Conservation (phyloP, 192 early-diverging fungal species). For the Thamnidium elegans region DNA sequence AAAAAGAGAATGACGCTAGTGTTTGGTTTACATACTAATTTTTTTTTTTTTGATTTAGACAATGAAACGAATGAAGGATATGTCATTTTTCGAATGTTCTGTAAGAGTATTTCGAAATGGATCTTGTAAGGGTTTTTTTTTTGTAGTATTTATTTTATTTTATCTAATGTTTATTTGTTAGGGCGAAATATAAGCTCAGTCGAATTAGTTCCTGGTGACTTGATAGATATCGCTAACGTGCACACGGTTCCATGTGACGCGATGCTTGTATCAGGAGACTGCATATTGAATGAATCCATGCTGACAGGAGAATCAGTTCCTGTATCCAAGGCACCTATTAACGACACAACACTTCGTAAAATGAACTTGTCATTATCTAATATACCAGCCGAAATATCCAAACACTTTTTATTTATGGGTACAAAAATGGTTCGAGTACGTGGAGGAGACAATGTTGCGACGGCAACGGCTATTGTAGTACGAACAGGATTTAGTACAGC, state of each 20-base stretch:
- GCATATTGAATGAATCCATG: slow-evolving; percentile 98
- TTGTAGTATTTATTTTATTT: too few relatives aligned
- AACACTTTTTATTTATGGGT: slow-evolving; percentile 89
- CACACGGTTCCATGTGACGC: slow-evolving; percentile 87
- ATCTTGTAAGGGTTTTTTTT: slow-evolving; percentile 52
- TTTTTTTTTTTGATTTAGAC: slow-evolving; percentile 53
- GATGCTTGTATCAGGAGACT: slow-evolving; percentile 87
- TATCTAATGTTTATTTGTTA: too few relatives aligned
- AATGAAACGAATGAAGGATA: slow-evolving; percentile 69
- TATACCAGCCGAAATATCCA: slow-evolving; percentile 70
- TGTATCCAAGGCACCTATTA: slow-evolving; percentile 85
- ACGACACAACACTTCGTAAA: slow-evolving; percentile 53
- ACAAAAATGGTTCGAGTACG: slow-evolving; percentile 88
- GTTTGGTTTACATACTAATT: neutral
- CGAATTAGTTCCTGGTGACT: slow-evolving; percentile 94
- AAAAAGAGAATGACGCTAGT: neutral
- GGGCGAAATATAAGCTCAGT: slow-evolving; percentile 25
- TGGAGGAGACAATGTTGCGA: slow-evolving; percentile 45
- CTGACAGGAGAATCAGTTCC: slow-evolving; percentile 96
- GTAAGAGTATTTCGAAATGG: slow-evolving; percentile 71
- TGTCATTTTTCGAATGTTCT: slow-evolving; percentile 85
- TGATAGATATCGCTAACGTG: slow-evolving; percentile 78
- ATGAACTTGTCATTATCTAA: slow-evolving; percentile 72
- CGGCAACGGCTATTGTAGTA: slow-evolving; percentile 83
- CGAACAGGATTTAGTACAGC: slow-evolving; percentile 95